Evolutionary conservation across 805 yeast species (phyloP), one percentile per base, ranked within the genome.

Genomic region (Starmerella apis): DNA sequence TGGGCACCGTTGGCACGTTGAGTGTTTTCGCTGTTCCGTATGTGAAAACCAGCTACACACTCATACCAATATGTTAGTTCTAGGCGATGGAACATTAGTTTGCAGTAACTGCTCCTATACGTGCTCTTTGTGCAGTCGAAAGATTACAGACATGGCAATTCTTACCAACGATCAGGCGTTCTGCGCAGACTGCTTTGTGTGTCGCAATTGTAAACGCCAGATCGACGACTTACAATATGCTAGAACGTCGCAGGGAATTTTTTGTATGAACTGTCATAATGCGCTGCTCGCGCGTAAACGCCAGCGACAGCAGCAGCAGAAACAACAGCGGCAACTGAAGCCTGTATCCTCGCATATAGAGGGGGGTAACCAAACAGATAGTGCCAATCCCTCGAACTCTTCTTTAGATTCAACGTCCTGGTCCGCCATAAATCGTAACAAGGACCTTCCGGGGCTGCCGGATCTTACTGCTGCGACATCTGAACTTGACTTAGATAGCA

Each of bases 151-250:
- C 64, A 73, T 86, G 70, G 97, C 98, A 13, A 88, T 92, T 27
- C 71, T 90, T 30, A 87, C 97, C 1, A 95, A 96, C 23, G 94
- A 92, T 58, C 90, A 85, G 63, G 96, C 97, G 2, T 92, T 86
- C 65, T 92, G 97, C 65, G 78, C 94, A 8, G 73, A 74, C 45
- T 90, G 98, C 66, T 92, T 90, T 69, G 79, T 79, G 60, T 90
- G 98, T 66, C 78, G 90, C 46, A 81, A 85, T 58, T 90, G 98
- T 69, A 81, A 83, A 63, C 77, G 77, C 54, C 80, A 81, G 51
- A 90, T 90, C 54, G 94, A 83, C 61, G 95, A 90, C 66, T 70
- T 88, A 56, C 74, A 87, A 57, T 92, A 92, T 64, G 96, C 96
- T 14, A 75, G 95, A 62, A 90, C 96, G 0, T 81, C 88, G 37